A percentile compares a stretch with the other conserved stretches of the same genome.
These are phyloP conservation scores for Vitrella brassicaformis DNA, from an alignment of 73 alveolate species.

Conservation along the genomic window DNA sequence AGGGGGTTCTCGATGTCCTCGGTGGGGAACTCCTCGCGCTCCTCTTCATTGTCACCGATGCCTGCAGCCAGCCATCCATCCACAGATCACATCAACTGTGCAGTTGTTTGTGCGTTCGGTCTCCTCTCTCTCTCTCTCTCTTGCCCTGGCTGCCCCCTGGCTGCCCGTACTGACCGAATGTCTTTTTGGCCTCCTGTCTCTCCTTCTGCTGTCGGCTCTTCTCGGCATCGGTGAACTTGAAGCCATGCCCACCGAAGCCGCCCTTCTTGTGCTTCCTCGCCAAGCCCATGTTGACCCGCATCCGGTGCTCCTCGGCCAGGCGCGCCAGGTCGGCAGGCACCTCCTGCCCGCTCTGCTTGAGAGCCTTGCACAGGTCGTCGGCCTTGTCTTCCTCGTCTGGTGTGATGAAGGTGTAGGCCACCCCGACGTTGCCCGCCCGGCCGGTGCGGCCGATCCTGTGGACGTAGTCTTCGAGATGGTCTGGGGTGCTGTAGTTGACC, in stretches of 20 bases:
- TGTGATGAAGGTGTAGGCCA: slow-evolving; percentile 68
- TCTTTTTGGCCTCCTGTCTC: slow-evolving; percentile 43
- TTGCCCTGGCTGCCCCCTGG: no score
- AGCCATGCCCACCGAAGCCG: slow-evolving; percentile 73
- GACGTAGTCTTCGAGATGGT: slow-evolving; percentile 80
- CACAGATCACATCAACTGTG: no score
- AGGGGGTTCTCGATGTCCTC: no score
- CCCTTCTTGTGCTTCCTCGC: slow-evolving; percentile 50
- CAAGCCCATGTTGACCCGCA: slow-evolving; percentile 59
- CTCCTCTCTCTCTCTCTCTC: no score
- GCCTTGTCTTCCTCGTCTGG: slow-evolving; percentile 67
- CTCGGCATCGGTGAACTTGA: slow-evolving; percentile 59
- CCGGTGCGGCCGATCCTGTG: slow-evolving; percentile 89
- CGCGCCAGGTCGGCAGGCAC: slow-evolving; percentile 64
- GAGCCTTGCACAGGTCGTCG: slow-evolving; percentile 63
- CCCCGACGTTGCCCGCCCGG: slow-evolving; percentile 71
- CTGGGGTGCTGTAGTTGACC: slow-evolving; percentile 70
- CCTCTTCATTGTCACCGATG: no score
- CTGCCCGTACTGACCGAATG: slow-evolving; percentile 48
- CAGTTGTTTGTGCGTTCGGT: no score
- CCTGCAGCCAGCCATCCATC: no score
- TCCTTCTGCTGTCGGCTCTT: slow-evolving; percentile 39
- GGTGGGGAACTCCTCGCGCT: no score
- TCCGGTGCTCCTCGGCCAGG: slow-evolving; percentile 52
- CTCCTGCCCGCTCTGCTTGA: slow-evolving; percentile 57